phyloP scores from a whole-genome alignment of 208 protist species.

The Willaertia magna region DNA sequence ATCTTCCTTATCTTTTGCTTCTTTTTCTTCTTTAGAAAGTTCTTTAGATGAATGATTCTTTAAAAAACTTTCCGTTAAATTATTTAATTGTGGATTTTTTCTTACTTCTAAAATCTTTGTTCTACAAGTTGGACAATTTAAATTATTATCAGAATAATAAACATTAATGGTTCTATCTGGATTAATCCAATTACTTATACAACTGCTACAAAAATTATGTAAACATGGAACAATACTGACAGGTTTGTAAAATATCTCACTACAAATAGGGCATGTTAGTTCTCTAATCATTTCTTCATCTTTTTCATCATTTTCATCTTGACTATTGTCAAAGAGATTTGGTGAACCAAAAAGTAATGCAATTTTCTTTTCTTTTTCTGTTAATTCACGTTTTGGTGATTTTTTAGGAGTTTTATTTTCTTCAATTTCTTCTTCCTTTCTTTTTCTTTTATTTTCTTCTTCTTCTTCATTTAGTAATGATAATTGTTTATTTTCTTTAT shows the following conservation, averaged over 20 bases:
- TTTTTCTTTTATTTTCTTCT: neutral
- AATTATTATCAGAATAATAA: constrained; percentile 4
- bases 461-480: too few relatives aligned
- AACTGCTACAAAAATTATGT: constrained; percentile 65
- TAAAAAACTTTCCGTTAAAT: constrained; percentile 52
- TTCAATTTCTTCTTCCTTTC: neutral
- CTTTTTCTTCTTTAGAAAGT: constrained; percentile 36
- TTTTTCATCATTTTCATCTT: neutral
- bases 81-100: constrained; percentile 58
- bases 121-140: constrained; percentile 54
- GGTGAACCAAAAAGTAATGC: too few relatives aligned
- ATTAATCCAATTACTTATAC: constrained; percentile 53
- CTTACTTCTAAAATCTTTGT: constrained; percentile 40
- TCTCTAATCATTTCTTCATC: constrained; percentile 37
- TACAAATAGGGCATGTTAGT: constrained; percentile 60
- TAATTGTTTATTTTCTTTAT: neutral
- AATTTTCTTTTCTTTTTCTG: neutral
- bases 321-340: too few relatives aligned
- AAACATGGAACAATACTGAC: constrained; percentile 62
- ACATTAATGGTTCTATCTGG: neutral
- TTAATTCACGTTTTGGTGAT: neutral
- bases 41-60: constrained; percentile 30
- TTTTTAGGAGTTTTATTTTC: neutral
- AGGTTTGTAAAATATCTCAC: constrained; percentile 46
- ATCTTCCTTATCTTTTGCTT: constrained; percentile 37